Evolutionary conservation across 441 rosid genomes (phyloP).

Genomic region (Pelargonium cotyledonis): DNA sequence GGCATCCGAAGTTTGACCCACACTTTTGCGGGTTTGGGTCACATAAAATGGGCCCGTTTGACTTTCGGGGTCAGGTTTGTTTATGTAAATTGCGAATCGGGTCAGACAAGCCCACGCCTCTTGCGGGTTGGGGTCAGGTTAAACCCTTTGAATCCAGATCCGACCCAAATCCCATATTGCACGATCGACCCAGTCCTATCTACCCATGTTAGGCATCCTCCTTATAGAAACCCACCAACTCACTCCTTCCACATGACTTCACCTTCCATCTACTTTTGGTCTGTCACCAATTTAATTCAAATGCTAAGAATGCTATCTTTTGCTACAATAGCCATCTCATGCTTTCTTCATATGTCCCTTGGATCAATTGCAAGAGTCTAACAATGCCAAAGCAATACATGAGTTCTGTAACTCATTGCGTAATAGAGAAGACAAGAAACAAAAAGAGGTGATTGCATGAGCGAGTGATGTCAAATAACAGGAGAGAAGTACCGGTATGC

Average conservation of each 20-base stretch:
- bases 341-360: background rate
- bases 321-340: background rate
- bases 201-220: too few species aligned
- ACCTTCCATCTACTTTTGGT: background rate
- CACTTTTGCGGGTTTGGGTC: too few species aligned
- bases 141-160: too few species aligned
- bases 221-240: background rate
- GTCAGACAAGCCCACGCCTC: too few species aligned
- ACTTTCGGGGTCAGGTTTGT: too few species aligned
- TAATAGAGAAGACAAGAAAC: background rate
- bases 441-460: background rate
- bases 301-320: background rate
- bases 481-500: conserved; percentile 56
- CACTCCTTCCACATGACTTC: background rate
- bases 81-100: too few species aligned
- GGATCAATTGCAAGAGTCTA: too few species aligned
- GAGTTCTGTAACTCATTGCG: background rate
- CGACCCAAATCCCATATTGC: too few species aligned
- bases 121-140: too few species aligned
- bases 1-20: too few species aligned
- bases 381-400: background rate
- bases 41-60: too few species aligned
- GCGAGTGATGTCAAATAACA: background rate
- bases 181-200: too few species aligned
- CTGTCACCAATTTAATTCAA: background rate